Evolutionary conservation across 352 stramenopile genomes (phyloP).

Genomic region (Phytophthora litchii): DNA sequence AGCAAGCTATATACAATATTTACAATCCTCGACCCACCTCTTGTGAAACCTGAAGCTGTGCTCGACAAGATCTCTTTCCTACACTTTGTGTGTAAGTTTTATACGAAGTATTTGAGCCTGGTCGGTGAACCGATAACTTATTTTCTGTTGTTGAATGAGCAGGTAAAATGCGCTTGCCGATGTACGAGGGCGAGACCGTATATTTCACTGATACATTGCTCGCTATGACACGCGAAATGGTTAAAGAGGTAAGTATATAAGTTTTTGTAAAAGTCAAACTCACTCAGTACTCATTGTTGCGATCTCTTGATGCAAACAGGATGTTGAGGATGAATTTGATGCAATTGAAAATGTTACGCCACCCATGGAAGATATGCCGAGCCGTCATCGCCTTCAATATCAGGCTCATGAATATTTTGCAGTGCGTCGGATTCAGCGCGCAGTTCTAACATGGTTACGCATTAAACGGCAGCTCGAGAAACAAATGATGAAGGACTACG

Average conservation of each 20-base stretch:
- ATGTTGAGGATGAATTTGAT: constrained; percentile 16
- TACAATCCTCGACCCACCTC: constrained; percentile 70
- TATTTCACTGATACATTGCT: constrained; percentile 89
- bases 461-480: constrained; percentile 67
- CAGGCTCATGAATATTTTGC: constrained; percentile 72
- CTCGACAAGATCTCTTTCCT: constrained; percentile 46
- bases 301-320: neutral
- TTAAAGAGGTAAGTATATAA: constrained; percentile 67
- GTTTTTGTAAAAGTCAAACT: constrained; percentile 2
- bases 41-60: constrained; percentile 53
- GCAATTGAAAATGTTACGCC: constrained; percentile 37
- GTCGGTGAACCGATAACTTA: neutral
- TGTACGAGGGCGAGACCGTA: constrained; percentile 83
- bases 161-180: constrained; percentile 65
- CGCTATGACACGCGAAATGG: constrained; percentile 75
- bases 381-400: constrained; percentile 49
- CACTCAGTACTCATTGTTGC: neutral
- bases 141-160: constrained; percentile 1
- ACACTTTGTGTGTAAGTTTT: constrained; percentile 52
- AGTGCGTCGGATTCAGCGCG: constrained; percentile 55
- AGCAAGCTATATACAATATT: constrained; percentile 73
- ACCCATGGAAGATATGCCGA: constrained; percentile 11
- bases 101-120: neutral
- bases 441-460: constrained; percentile 53
- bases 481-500: constrained; percentile 74